Base-by-base conservation (phyloP, 2,329 filamentous ascomycete genomes). In the Capronia coronata region DNA sequence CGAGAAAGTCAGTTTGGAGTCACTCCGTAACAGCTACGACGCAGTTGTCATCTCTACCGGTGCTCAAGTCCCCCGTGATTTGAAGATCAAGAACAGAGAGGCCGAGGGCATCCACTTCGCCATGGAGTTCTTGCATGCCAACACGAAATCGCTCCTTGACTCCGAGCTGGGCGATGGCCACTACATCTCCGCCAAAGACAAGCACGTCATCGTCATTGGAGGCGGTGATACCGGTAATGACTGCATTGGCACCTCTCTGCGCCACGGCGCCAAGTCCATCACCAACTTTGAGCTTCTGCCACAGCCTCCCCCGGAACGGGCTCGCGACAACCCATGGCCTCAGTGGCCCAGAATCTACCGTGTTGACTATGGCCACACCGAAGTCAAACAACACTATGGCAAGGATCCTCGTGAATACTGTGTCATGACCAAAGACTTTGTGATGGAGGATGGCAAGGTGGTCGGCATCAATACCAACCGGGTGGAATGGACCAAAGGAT, bases 261-360 rank as follows among this genome's bases (percentile, higher is more conserved):
- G 91, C 46, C 91, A 96, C 65, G 91, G 91, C 52, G 91, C 91
- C 66, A 95, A 94, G 72, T 94, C 87, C 1, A 87, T 97, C 57
- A 86, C 86, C 71, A 96, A 97, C 79, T 96, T 97, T 61, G 91
- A 97, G 75, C 77, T 97, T 49, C 78, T 97, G 56, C 91, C 91
- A 23, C 89, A 96, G 71, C 91, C 91, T 60, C 88, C 90, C 6
- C 80, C 86, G 52, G 84, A 94, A 77, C 88, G 91, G 71, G 89
- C 87, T 57, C 80, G 82, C 56, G 91, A 96, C 71, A 97, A 97
- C 76, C 91, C 91, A 55, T 97, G 91, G 91, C 91, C 91, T 8
- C 91, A 96, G 72, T 97, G 91, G 90, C 91, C 91, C 50, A 87
- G 90, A 63, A 90, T 96, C 67, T 96, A 95, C 78, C 89, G 91